Base-by-base conservation (phyloP, 345 rosid species). In the Alliaria petiolata region DNA sequence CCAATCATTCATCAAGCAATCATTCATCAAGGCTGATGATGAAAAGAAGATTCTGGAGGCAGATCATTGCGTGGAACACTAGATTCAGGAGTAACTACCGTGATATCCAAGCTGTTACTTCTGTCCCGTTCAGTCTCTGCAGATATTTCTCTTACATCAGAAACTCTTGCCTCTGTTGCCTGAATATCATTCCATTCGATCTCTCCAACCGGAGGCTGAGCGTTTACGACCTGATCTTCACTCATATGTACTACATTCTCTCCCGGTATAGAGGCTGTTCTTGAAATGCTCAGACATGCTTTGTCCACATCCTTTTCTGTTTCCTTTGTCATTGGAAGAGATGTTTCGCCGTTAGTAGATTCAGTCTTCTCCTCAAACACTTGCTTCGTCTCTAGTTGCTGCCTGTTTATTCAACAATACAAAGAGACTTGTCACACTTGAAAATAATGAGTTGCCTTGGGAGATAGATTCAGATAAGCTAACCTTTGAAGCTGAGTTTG, bases 401-500 rank as follows among this genome's bases (percentile, higher is more conserved):
- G 92, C 64, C 97, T 95, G 88, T 26, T 78, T 42, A 62, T 10
- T 16, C 65, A 58, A 39, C 15, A 11, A 65, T 64, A 4, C 5
- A 30, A n/a, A 61, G n/a, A 22, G 30, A 39, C 30, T 47, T 56
- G 16, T 40, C 42, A 69, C 20, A 28, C 15, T 42, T 36, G 7
- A 7, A n/a, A 26, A 50, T 50, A 43, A 25, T 3, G 12, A 45
- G 47, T 40, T 50, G 2, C 55, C 34, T 22, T 4, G 28, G 47
- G 38, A 38, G 55, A 54, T 22, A 47, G 17, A 45, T 62, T 62
- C 42, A 50, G 51, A 60, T 12, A 35, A 4, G 35, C 72, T 69
- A 39, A 92, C 98, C 99, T 95, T 83, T 95, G 93, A 71, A 95
- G 86, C 76, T 95, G 97, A 16, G 86, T 81, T 81, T 87, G 92